Percentiles rank a stretch among this genome's conserved stretches.
Evolutionary conservation across 2,329 filamentous ascomycete genomes (phyloP).

Genomic region (Cladophialophora carrionii): DNA sequence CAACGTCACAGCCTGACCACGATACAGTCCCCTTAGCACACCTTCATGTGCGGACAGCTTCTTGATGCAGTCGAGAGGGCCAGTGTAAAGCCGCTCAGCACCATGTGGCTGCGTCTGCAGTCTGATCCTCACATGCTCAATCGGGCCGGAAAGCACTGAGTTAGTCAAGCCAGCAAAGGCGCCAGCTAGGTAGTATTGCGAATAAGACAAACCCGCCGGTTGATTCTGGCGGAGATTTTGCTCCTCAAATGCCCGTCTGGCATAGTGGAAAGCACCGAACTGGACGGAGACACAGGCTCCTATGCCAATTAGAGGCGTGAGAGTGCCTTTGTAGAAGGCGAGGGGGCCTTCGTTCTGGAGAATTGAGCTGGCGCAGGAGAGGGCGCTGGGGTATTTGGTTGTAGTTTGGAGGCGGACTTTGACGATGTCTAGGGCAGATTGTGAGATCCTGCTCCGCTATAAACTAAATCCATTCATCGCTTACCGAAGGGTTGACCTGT

Average conservation of each 20-base stretch:
- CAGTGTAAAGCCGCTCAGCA: constrained; percentile 70
- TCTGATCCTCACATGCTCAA: constrained; percentile 95
- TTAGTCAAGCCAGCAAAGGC: constrained; percentile 93
- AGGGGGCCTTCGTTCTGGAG: constrained; percentile 82
- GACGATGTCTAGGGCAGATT: constrained; percentile 73
- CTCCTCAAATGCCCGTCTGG: constrained; percentile 80
- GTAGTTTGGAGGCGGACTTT: constrained; percentile 96
- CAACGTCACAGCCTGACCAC: constrained; percentile 83
- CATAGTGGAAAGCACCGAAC: constrained; percentile 95
- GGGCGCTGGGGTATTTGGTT: constrained; percentile 75
- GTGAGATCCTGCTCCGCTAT: not conserved
- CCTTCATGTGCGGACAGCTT: constrained; percentile 74
- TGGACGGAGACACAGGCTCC: constrained; percentile 97
- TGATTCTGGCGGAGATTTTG: constrained; percentile 56
- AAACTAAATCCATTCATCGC: constrained; percentile 35
- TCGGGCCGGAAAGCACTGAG: constrained; percentile 82
- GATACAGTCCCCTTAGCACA: constrained; percentile 75
- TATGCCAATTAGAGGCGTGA: constrained; percentile 92
- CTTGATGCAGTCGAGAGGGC: constrained; percentile 86
- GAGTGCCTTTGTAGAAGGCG: constrained; percentile 97
- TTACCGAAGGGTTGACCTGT: constrained; percentile 68
- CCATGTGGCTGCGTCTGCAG: constrained; percentile 96
- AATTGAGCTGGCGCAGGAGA: constrained; percentile 80
- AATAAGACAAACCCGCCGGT: constrained; percentile 67
- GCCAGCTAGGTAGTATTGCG: constrained; percentile 86